Conservation (phyloP, 495 filamentous ascomycete genomes). For the Tuber calosporum region DNA sequence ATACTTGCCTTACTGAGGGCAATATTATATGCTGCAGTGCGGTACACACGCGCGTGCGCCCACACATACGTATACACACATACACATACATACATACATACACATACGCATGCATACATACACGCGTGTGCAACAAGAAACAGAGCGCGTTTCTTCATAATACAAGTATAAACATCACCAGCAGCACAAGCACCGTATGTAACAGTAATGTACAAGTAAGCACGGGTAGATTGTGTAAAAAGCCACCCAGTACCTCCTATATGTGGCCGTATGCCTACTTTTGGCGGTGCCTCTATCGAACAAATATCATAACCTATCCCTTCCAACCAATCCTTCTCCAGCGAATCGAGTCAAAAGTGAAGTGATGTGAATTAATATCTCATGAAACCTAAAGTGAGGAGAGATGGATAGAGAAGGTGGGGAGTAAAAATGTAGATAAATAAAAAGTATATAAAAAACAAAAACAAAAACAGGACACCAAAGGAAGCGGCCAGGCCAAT, state of each 20-base stretch:
- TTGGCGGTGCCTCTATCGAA: too few relatives aligned
- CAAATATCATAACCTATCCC: too few relatives aligned
- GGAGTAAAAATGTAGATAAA: slow-evolving; percentile 8
- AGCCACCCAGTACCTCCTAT: background rate
- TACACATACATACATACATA: background rate
- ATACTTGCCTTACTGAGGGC: background rate
- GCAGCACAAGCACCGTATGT: background rate
- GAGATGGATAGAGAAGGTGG: slow-evolving; percentile 4
- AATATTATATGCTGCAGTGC: too few relatives aligned
- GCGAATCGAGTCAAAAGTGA: background rate
- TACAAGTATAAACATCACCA: background rate
- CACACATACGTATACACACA: background rate
- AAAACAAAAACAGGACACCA: slow-evolving; percentile 7
- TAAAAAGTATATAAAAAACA: too few relatives aligned
- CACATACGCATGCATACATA: background rate
- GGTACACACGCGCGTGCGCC: background rate
- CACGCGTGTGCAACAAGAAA: background rate
- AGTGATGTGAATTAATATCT: slow-evolving; percentile 1
- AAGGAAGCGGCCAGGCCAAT: slow-evolving; percentile 1
- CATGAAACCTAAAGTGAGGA: background rate
- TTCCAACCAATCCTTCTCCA: background rate
- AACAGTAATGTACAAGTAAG: background rate
- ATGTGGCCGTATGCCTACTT: too few relatives aligned
- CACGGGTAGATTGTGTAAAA: background rate
- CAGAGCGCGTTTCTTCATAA: background rate